Conservation (phyloP, 176 grass and related monocot genomes). For the Ensete glaucum region DNA sequence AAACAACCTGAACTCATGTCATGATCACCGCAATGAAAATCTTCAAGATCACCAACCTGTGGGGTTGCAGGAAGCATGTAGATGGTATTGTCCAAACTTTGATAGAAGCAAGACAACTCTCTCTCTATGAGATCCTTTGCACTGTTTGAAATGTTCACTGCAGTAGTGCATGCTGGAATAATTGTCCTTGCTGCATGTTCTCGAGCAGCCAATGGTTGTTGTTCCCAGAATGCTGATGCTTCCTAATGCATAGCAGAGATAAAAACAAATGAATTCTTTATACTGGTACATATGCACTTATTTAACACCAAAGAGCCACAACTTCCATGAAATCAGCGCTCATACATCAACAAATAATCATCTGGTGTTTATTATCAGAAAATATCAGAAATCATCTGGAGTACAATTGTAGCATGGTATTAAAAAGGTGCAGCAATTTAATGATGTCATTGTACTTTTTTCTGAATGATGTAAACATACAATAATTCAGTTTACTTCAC, state of each 20-base stretch:
- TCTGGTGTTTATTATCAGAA: background rate
- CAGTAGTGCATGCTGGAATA: slow-evolving; percentile 63
- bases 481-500: too few relatives aligned
- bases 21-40: background rate
- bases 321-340: background rate
- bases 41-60: slow-evolving; percentile 53
- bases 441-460: too few relatives aligned
- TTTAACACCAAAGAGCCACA: background rate
- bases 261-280: background rate
- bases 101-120: slow-evolving; percentile 70
- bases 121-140: slow-evolving; percentile 84
- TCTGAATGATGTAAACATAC: too few relatives aligned
- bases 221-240: slow-evolving; percentile 93
- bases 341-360: background rate
- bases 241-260: slow-evolving; percentile 36
- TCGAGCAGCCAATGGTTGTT: slow-evolving; percentile 76
- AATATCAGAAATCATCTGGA: too few relatives aligned
- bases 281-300: background rate
- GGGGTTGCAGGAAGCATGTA: slow-evolving; percentile 79
- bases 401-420: too few relatives aligned
- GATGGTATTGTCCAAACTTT: slow-evolving; percentile 87
- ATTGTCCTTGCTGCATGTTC: slow-evolving; percentile 82
- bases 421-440: too few relatives aligned
- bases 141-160: slow-evolving; percentile 81
- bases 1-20: background rate